These are phyloP conservation scores for Ogataea chonburiensis DNA, from an alignment of 805 yeast genomes.

Conservation along the genomic window DNA sequence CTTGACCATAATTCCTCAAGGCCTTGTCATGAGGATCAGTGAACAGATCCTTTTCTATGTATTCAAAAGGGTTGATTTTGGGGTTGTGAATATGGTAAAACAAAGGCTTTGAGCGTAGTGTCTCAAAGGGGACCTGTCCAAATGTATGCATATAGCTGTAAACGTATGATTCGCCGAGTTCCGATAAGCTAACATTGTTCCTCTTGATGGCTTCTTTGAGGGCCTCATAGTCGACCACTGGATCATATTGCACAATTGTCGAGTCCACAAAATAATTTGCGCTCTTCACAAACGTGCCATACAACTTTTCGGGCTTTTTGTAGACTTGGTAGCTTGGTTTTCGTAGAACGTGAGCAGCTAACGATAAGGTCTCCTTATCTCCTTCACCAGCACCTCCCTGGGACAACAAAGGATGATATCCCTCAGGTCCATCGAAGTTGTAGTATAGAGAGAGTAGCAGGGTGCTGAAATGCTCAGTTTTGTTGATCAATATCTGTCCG, in stretches of 20 bases:
- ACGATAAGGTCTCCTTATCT: slow-evolving; percentile 71
- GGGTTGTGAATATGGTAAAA: slow-evolving; percentile 47
- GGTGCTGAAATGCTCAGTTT: slow-evolving; percentile 55
- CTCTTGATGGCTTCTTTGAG: slow-evolving; percentile 16
- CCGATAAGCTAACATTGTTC: slow-evolving; percentile 8
- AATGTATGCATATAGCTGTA: slow-evolving; percentile 22
- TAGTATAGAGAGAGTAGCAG: slow-evolving; percentile 63
- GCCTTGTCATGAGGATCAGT: slow-evolving; percentile 15
- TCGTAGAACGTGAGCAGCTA: slow-evolving; percentile 54
- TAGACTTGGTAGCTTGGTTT: slow-evolving; percentile 50
- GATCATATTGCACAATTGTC: slow-evolving; percentile 33
- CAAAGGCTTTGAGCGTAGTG: slow-evolving; percentile 19
- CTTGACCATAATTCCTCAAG: slow-evolving; percentile 24
- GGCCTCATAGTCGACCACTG: slow-evolving; percentile 24
- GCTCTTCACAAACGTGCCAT: slow-evolving; percentile 23
- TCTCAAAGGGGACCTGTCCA: slow-evolving; percentile 18
- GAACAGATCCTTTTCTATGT: slow-evolving; percentile 17
- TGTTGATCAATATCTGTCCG: slow-evolving; percentile 63
- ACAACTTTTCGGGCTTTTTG: slow-evolving; percentile 31
- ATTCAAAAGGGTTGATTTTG: slow-evolving; percentile 46
- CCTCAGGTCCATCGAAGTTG: slow-evolving; percentile 60
- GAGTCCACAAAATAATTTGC: slow-evolving; percentile 29
- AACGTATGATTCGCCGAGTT: slow-evolving; percentile 13
- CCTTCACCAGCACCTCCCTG: slow-evolving; percentile 75
- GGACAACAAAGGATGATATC: slow-evolving; percentile 58